Evolutionary conservation across 2,329 filamentous ascomycete genomes (phyloP).

Genomic region (Cladosporium austrohemisphaericum): DNA sequence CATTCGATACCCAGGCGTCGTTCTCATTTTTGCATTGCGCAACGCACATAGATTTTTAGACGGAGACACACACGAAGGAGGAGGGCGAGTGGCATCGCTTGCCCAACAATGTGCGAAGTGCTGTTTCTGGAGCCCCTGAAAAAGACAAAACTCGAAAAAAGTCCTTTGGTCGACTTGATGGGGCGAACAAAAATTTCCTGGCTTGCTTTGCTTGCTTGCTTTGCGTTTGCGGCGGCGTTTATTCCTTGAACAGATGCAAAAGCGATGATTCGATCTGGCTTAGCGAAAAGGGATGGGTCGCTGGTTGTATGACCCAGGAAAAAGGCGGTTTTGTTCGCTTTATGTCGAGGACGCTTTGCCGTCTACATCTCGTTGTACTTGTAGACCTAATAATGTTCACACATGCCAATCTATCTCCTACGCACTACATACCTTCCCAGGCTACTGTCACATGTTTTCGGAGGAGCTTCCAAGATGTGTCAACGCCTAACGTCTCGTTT

Average conservation of each 20-base stretch:
- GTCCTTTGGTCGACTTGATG: not conserved
- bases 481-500: slow-evolving; percentile 9
- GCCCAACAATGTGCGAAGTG: slow-evolving; percentile 1
- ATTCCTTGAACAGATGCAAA: slow-evolving; percentile 5
- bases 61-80: slow-evolving; percentile 7
- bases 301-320: not conserved
- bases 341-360: slow-evolving; percentile 7
- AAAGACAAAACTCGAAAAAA: slow-evolving; percentile 3
- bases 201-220: slow-evolving; percentile 1
- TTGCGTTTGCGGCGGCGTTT: slow-evolving; percentile 4
- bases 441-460: slow-evolving; percentile 6
- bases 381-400: slow-evolving; percentile 15
- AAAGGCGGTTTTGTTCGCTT: slow-evolving; percentile 5
- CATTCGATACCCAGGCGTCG: slow-evolving; percentile 30
- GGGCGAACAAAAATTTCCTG: slow-evolving; percentile 5
- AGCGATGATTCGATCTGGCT: not conserved
- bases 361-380: slow-evolving; percentile 16
- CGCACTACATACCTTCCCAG: not conserved
- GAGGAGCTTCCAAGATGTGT: no score
- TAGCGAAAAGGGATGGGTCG: not conserved
- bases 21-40: slow-evolving; percentile 25
- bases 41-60: slow-evolving; percentile 24
- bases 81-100: slow-evolving; percentile 1
- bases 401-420: slow-evolving; percentile 5
- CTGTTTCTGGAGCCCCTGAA: not conserved